A percentile compares a stretch with the other conserved stretches of the same genome.
These are phyloP conservation scores for Herpotrichia juniperi DNA, from an alignment of 2,329 filamentous ascomycete species.

Conservation along the genomic window DNA sequence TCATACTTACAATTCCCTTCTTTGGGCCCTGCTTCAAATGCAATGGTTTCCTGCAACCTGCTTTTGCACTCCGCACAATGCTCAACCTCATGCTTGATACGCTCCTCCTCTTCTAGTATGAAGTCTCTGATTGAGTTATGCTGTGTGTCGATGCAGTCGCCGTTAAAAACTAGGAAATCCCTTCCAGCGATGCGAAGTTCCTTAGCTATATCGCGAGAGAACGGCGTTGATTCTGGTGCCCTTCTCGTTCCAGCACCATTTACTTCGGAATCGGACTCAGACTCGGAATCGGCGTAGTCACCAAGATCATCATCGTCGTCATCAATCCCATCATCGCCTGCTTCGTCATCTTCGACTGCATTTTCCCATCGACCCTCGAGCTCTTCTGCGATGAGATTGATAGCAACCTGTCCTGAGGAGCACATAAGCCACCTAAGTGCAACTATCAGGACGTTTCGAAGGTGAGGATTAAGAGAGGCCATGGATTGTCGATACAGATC, in stretches of 20 bases:
- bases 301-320: constrained; percentile 3
- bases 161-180: constrained; percentile 4
- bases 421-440: constrained; percentile 8
- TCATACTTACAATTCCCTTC: not conserved
- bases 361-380: constrained; percentile 5
- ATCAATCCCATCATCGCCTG: not conserved
- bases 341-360: not conserved
- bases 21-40: not conserved
- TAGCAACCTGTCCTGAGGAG: not conserved
- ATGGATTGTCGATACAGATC: not conserved
- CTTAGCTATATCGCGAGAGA: constrained; percentile 1
- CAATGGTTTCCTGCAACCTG: not conserved
- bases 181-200: constrained; percentile 2
- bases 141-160: not conserved
- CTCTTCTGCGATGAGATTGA: constrained; percentile 6
- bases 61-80: not conserved
- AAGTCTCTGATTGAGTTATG: constrained; percentile 5
- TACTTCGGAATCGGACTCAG: not conserved
- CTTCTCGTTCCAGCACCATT: not conserved
- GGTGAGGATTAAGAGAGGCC: not conserved
- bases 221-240: not conserved
- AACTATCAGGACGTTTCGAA: constrained; percentile 2
- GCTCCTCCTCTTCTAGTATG: constrained; percentile 3
- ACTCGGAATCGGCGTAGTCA: constrained; percentile 4
- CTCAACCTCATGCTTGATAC: not conserved